Conservation (phyloP, 208 protist species). For the Borovskyia barvae region DNA sequence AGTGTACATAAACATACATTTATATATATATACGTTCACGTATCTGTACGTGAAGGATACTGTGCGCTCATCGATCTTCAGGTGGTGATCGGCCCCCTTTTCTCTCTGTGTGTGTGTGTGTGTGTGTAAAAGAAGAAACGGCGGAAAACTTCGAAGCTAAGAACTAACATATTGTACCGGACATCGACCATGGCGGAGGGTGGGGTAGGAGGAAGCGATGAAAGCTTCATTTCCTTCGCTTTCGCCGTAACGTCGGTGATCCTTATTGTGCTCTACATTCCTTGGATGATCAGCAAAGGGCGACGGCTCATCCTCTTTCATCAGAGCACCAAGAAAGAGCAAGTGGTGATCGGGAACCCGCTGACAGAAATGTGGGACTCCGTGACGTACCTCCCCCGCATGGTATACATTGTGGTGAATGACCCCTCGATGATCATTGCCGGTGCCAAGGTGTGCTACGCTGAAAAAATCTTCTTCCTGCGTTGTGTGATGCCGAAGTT, state of each 20-base stretch:
- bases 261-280: slow-evolving; percentile 87
- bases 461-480: slow-evolving; percentile 80
- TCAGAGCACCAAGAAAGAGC: slow-evolving; percentile 48
- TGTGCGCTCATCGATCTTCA: too few species aligned
- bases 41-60: too few species aligned
- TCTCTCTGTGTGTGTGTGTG: too few species aligned
- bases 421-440: slow-evolving; percentile 56
- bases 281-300: slow-evolving; percentile 70
- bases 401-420: slow-evolving; percentile 29
- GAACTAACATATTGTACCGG: neutral
- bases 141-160: too few species aligned
- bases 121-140: too few species aligned
- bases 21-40: too few species aligned
- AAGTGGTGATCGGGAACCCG: slow-evolving; percentile 41
- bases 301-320: slow-evolving; percentile 63
- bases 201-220: slow-evolving; percentile 78
- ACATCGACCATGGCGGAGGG: slow-evolving; percentile 30
- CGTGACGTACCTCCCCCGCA: slow-evolving; percentile 55
- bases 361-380: slow-evolving; percentile 64
- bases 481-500: slow-evolving; percentile 83
- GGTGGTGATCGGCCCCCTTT: too few species aligned
- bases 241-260: slow-evolving; percentile 86
- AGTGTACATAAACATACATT: too few species aligned
- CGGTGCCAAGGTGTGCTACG: slow-evolving; percentile 65
- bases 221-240: slow-evolving; percentile 86